A percentile compares a stretch with the other conserved stretches of the same genome.
These are phyloP conservation scores for Eimeria acervulina DNA, from an alignment of 169 alveolate genomes.

Conservation along the genomic window DNA sequence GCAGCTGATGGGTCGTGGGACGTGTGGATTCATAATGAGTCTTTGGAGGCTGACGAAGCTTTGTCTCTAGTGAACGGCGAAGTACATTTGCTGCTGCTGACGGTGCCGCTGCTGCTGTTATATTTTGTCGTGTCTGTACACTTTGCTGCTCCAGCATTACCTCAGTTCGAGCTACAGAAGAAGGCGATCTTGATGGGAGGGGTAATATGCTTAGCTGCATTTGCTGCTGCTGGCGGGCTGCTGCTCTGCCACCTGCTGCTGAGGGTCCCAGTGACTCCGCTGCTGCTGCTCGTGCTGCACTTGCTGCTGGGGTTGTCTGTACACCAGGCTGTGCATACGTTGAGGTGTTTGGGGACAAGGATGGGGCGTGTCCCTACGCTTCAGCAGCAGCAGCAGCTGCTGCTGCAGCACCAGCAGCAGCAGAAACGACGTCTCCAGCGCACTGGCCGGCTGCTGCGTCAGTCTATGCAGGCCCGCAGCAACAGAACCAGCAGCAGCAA, in stretches of 20 bases:
- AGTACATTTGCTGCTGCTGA: conserved; percentile 44
- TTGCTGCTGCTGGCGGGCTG: conserved; percentile 72
- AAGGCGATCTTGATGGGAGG: conserved; percentile 17
- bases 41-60: conserved; percentile 38
- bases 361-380: neutral
- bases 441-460: neutral
- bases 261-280: conserved; percentile 74
- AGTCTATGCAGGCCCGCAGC: conserved; percentile 23
- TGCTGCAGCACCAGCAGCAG: conserved; percentile 46
- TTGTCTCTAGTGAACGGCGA: conserved; percentile 48
- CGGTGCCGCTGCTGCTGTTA: conserved; percentile 68
- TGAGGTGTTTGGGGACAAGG: conserved; percentile 32
- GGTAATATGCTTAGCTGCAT: conserved; percentile 7
- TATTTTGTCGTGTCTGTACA: conserved; percentile 11
- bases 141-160: conserved; percentile 26
- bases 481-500: neutral
- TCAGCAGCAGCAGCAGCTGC: conserved; percentile 69
- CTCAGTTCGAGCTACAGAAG: neutral
- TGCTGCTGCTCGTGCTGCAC: conserved; percentile 81
- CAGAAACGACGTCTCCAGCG: neutral
- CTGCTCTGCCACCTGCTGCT: conserved; percentile 51
- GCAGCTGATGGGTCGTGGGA: conserved; percentile 36
- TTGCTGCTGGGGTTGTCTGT: conserved; percentile 70
- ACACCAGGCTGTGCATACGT: conserved; percentile 61
- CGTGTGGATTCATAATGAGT: conserved; percentile 45